Evolutionary conservation across 805 yeast genomes (phyloP).

Genomic region (Metschnikowia anglica): DNA sequence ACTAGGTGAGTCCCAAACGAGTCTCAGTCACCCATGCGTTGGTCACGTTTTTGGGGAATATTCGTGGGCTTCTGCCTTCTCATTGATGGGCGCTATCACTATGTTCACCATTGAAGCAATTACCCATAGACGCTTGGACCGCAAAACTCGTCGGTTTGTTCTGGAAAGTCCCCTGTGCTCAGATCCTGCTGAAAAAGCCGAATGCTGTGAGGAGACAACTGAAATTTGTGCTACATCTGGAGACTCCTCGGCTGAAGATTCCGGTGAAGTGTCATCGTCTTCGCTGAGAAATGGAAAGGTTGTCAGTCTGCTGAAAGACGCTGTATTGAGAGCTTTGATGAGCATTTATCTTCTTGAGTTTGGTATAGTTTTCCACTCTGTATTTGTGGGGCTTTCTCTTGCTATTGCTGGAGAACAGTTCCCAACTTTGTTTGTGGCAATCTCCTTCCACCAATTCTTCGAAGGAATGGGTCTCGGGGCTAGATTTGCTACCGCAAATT

Average conservation of each 20-base stretch:
- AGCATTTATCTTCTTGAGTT: slow-evolving; percentile 27
- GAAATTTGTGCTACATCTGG: not conserved
- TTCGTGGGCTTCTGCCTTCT: slow-evolving; percentile 35
- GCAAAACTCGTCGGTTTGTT: slow-evolving; percentile 4
- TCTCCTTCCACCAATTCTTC: slow-evolving; percentile 33
- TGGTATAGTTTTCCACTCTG: slow-evolving; percentile 36
- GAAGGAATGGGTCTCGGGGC: slow-evolving; percentile 37
- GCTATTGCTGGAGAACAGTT: slow-evolving; percentile 35
- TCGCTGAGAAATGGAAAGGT: slow-evolving; percentile 1
- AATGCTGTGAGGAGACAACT: not conserved
- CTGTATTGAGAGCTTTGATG: slow-evolving; percentile 12
- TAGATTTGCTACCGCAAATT: slow-evolving; percentile 28
- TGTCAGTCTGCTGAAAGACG: slow-evolving; percentile 9
- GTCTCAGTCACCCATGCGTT: slow-evolving; percentile 29
- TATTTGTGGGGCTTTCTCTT: slow-evolving; percentile 33
- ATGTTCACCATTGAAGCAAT: slow-evolving; percentile 33
- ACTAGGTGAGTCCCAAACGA: slow-evolving; percentile 30
- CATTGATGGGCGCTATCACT: slow-evolving; percentile 30
- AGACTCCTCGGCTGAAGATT: slow-evolving; percentile 2
- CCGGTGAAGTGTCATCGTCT: slow-evolving; percentile 1
- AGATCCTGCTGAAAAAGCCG: not conserved
- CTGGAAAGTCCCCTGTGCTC: too few species aligned
- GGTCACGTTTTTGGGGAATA: slow-evolving; percentile 28
- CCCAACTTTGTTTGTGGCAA: slow-evolving; percentile 28
- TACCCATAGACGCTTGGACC: slow-evolving; percentile 13